phyloP scores from a whole-genome alignment of 176 grass and related monocot genomes.

The Aechmea fasciata region DNA sequence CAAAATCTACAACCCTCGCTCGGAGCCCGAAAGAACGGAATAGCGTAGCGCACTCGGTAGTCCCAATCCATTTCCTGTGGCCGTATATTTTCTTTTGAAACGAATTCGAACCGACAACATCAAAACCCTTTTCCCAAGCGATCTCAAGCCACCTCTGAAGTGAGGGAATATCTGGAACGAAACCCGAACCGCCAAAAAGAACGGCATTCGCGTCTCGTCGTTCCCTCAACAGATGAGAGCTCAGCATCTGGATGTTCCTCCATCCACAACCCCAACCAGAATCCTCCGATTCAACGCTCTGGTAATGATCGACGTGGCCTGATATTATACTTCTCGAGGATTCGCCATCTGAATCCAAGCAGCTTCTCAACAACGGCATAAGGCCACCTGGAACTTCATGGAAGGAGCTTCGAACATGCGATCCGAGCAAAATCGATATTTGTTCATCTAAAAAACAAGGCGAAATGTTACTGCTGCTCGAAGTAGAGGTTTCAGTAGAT shows the following conservation, averaged over 20 bases:
- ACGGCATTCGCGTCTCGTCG: constrained; percentile 42
- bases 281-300: constrained; percentile 65
- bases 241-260: constrained; percentile 92
- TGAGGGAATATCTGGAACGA: constrained; percentile 84
- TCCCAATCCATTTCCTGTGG: constrained; percentile 71
- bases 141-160: constrained; percentile 94
- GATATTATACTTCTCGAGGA: constrained; percentile 52
- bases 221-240: constrained; percentile 62
- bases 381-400: constrained; percentile 54
- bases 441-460: constrained; percentile 24
- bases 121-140: constrained; percentile 72
- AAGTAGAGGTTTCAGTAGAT: constrained; percentile 36
- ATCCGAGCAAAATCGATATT: constrained; percentile 30
- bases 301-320: constrained; percentile 57
- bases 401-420: constrained; percentile 40
- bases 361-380: constrained; percentile 45
- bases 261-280: constrained; percentile 94
- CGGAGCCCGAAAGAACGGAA: constrained; percentile 78
- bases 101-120: constrained; percentile 41
- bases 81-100: constrained; percentile 63
- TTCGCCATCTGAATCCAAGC: constrained; percentile 52
- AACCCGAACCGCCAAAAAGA: constrained; percentile 69
- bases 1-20: constrained; percentile 87
- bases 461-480: constrained; percentile 12
- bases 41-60: constrained; percentile 68